These are phyloP conservation scores for Dissophora globulifera DNA, from an alignment of 192 early-diverging fungal genomes.

Conservation along the genomic window DNA sequence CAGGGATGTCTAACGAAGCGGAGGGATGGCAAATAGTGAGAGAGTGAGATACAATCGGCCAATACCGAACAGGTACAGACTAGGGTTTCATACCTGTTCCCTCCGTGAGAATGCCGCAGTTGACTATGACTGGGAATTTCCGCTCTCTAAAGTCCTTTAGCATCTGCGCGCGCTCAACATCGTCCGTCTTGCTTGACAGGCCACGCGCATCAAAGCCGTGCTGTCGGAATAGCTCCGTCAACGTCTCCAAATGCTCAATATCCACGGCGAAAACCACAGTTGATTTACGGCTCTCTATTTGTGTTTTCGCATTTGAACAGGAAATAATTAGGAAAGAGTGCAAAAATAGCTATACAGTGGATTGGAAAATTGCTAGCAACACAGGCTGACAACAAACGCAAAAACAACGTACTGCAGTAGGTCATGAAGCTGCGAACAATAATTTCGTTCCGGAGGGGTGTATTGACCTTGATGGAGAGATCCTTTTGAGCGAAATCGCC, in stretches of 20 bases:
- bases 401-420: slow-evolving; percentile 58
- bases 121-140: slow-evolving; percentile 82
- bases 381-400: no score
- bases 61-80: no score
- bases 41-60: no score
- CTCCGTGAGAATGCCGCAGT: slow-evolving; percentile 86
- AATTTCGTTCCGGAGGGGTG: slow-evolving; percentile 62
- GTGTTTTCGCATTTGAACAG: not conserved
- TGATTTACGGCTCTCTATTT: slow-evolving; percentile 59
- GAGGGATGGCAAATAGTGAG: no score
- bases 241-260: slow-evolving; percentile 74
- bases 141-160: slow-evolving; percentile 70
- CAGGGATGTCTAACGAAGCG: slow-evolving; percentile 76
- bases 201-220: slow-evolving; percentile 61
- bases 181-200: slow-evolving; percentile 67
- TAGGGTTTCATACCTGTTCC: slow-evolving; percentile 50
- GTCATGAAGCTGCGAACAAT: slow-evolving; percentile 73
- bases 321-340: not conserved
- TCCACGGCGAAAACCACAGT: slow-evolving; percentile 92
- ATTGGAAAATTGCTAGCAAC: no score
- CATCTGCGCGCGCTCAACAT: slow-evolving; percentile 62
- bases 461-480: slow-evolving; percentile 71
- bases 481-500: slow-evolving; percentile 73
- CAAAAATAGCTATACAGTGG: not conserved
- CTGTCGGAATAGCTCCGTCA: slow-evolving; percentile 66